phyloP scores from a whole-genome alignment of 371 early-diverging fungal species.

The Capniomyces stellatus region DNA sequence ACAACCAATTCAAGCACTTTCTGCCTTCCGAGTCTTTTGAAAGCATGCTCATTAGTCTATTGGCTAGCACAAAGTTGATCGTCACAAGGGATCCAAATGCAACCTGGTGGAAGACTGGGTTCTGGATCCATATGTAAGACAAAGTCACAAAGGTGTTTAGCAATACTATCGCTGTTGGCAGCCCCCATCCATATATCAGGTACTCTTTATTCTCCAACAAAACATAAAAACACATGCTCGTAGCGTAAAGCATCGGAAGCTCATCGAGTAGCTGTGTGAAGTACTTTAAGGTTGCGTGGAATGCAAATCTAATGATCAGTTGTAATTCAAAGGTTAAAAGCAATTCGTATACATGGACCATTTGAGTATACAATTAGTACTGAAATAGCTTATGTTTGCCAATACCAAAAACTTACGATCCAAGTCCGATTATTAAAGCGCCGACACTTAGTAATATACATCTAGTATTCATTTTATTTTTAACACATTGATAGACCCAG shows the following conservation, averaged over 20 bases:
- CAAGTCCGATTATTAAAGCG: not conserved
- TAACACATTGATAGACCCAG: not conserved
- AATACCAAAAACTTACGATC: constrained; percentile 6
- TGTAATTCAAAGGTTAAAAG: not conserved
- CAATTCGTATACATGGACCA: not conserved
- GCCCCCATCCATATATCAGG: constrained; percentile 31
- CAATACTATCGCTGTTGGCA: constrained; percentile 12
- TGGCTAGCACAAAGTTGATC: constrained; percentile 15
- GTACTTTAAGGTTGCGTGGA: constrained; percentile 61
- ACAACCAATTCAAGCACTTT: constrained; percentile 9
- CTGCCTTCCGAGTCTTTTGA: constrained; percentile 4
- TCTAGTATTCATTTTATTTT: not conserved
- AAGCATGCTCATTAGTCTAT: constrained; percentile 19
- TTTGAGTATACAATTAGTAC: not conserved
- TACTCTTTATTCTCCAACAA: constrained; percentile 12
- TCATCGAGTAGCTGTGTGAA: constrained; percentile 58
- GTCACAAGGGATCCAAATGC: constrained; percentile 12
- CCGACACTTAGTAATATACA: constrained; percentile 2
- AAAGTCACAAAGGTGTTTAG: constrained; percentile 15
- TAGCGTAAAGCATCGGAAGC: constrained; percentile 36
- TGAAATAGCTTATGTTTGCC: too few species aligned
- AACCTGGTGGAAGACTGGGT: constrained; percentile 17
- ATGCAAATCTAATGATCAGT: constrained; percentile 23
- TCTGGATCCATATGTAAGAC: constrained; percentile 16
- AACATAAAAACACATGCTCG: constrained; percentile 12